A percentile compares a stretch with the other conserved stretches of the same genome.
These are phyloP conservation scores for Daedaleopsis sinensis DNA, from an alignment of 768 basidiomycete species.

Conservation along the genomic window DNA sequence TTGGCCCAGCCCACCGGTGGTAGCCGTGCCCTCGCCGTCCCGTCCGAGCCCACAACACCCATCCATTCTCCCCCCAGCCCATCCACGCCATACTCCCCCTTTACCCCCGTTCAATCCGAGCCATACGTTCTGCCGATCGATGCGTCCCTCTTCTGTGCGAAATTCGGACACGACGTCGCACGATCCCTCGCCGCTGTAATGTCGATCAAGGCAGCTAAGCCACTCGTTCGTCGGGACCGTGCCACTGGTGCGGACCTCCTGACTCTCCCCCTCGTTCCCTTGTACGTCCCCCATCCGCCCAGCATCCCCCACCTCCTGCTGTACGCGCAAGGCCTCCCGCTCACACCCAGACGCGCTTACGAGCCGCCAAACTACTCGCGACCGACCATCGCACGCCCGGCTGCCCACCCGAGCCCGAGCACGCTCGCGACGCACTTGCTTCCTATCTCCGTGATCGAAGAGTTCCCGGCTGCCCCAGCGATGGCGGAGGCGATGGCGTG, in stretches of 20 bases:
- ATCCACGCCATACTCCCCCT: slow-evolving; percentile 1
- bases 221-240: slow-evolving; percentile 36
- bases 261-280: slow-evolving; percentile 54
- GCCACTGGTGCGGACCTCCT: slow-evolving; percentile 36
- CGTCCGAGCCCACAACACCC: background rate
- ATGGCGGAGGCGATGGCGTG: slow-evolving; percentile 58
- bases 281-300: slow-evolving; percentile 52
- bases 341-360: slow-evolving; percentile 32
- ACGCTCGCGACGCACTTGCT: slow-evolving; percentile 53
- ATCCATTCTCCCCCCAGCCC: background rate
- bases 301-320: slow-evolving; percentile 62
- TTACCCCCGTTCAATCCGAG: slow-evolving; percentile 39
- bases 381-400: background rate
- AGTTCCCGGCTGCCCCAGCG: slow-evolving; percentile 62
- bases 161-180: slow-evolving; percentile 40
- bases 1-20: slow-evolving; percentile 18
- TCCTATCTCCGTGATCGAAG: slow-evolving; percentile 50
- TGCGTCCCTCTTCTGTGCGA: slow-evolving; percentile 45
- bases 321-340: slow-evolving; percentile 58
- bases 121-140: slow-evolving; percentile 49
- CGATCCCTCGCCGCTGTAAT: slow-evolving; percentile 23
- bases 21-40: slow-evolving; percentile 12
- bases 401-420: background rate
- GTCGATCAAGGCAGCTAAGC: slow-evolving; percentile 7
- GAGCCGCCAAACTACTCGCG: background rate